These are phyloP conservation scores for Epichloe uncinata DNA, from an alignment of 2,329 filamentous ascomycete species.

Conservation along the genomic window DNA sequence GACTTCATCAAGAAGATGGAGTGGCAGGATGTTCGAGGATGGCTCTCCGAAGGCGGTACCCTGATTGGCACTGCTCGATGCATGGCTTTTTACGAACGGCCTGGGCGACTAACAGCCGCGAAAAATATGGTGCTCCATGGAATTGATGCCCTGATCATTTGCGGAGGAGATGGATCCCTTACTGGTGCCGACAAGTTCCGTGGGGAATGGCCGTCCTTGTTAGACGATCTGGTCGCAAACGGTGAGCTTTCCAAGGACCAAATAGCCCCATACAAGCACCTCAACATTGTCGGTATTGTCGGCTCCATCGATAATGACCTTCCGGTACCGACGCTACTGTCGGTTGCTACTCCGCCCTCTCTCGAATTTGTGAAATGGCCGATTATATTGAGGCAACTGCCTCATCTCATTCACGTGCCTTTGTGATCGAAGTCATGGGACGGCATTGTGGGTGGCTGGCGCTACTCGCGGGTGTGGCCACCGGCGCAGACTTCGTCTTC, in stretches of 20 bases:
- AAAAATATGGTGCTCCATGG: constrained; percentile 90
- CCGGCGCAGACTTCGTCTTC: constrained; percentile 92
- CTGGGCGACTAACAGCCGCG: constrained; percentile 70
- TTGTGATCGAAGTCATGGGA: constrained; percentile 98
- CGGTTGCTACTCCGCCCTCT: constrained; percentile 86
- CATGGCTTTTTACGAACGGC: constrained; percentile 80
- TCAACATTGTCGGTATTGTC: constrained; percentile 94
- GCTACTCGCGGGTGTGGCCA: constrained; percentile 89
- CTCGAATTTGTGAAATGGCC: constrained; percentile 87
- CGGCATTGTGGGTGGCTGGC: constrained; percentile 96
- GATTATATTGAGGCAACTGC: constrained; percentile 96
- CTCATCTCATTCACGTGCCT: constrained; percentile 85
- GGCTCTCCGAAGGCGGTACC: constrained; percentile 85
- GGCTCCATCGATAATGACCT: constrained; percentile 98
- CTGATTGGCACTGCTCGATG: constrained; percentile 91
- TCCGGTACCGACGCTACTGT: constrained; percentile 96
- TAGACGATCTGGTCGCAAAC: constrained; percentile 69
- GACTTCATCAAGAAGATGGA: constrained; percentile 76
- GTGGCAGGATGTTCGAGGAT: constrained; percentile 92
- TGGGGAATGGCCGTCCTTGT: constrained; percentile 76
- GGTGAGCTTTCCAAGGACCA: constrained; percentile 60
- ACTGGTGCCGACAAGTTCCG: constrained; percentile 93
- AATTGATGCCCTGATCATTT: constrained; percentile 93
- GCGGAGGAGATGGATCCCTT: constrained; percentile 89
- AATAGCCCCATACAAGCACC: constrained; percentile 61